These are phyloP conservation scores for Paxillus rubicundulus DNA, from an alignment of 768 basidiomycete species.

Conservation along the genomic window DNA sequence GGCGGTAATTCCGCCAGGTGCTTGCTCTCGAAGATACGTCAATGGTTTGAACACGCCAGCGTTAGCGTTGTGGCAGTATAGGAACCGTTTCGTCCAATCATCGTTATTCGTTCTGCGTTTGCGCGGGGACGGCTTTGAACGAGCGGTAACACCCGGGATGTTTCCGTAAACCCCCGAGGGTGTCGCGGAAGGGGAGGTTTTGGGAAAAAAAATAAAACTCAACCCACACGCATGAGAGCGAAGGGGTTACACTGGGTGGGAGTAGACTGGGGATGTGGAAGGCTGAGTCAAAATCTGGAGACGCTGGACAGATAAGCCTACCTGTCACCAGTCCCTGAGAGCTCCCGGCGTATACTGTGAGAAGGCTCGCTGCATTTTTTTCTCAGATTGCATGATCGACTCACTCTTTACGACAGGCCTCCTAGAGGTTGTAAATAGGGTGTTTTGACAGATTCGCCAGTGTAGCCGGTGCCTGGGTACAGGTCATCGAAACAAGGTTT, in stretches of 20 bases:
- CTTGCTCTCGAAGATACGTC: neutral
- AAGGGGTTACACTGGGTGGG: too few species aligned
- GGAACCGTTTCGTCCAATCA: neutral
- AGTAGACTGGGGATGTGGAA: too few species aligned
- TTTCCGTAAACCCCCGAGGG: too few species aligned
- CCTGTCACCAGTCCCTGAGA: conserved; percentile 10
- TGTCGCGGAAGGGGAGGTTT: too few species aligned
- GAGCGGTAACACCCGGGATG: too few species aligned
- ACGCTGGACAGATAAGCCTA: conserved; percentile 11
- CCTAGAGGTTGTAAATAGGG: conserved; percentile 20
- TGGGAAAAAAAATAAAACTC: too few species aligned
- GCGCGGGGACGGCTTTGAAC: too few species aligned
- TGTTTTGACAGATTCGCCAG: conserved; percentile 7
- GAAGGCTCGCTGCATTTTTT: conserved; percentile 18
- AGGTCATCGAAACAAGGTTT: conserved; percentile 27
- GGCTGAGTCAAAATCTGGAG: neutral
- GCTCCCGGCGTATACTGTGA: conserved; percentile 12
- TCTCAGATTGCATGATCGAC: conserved; percentile 11
- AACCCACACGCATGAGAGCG: too few species aligned
- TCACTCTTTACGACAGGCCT: conserved; percentile 15
- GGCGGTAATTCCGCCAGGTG: neutral
- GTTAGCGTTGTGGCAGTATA: neutral
- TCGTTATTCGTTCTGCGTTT: too few species aligned
- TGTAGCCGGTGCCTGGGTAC: conserved; percentile 23
- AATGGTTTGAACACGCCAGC: neutral